A percentile compares a stretch with the other conserved stretches of the same genome.
phyloP scores from a whole-genome alignment of 176 grass and related monocot genomes.

The Ensete glaucum region DNA sequence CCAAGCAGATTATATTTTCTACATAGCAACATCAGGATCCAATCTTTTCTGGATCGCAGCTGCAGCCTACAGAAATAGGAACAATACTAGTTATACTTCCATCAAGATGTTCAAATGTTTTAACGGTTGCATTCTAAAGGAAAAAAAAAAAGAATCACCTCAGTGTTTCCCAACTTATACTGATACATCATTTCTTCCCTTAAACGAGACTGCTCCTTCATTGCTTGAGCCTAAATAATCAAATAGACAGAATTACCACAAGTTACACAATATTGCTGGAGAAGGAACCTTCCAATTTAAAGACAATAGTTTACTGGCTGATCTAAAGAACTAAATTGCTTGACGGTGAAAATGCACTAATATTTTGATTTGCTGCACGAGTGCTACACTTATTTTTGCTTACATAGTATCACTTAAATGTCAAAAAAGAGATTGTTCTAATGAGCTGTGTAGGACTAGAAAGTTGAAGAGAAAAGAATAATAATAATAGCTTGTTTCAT shows the following conservation, averaged over 20 bases:
- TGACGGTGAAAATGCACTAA: too few relatives aligned
- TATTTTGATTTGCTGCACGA: too few relatives aligned
- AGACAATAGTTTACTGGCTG: background rate
- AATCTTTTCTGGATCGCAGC: conserved; percentile 89
- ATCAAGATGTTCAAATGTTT: background rate
- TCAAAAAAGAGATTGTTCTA: too few relatives aligned
- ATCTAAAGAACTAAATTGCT: too few relatives aligned
- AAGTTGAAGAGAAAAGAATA: too few relatives aligned
- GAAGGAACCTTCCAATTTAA: background rate
- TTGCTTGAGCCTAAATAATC: conserved; percentile 80
- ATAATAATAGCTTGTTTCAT: too few relatives aligned
- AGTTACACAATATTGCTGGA: background rate
- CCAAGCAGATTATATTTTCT: background rate
- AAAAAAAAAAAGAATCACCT: conserved; percentile 35
- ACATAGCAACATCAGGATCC: conserved; percentile 85
- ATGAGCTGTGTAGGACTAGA: too few relatives aligned
- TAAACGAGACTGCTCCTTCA: conserved; percentile 87
- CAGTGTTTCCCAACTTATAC: conserved; percentile 75
- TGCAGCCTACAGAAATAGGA: conserved; percentile 50
- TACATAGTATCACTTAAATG: too few relatives aligned
- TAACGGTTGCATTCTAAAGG: background rate
- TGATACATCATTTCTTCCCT: conserved; percentile 99
- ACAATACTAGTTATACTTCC: conserved; percentile 1
- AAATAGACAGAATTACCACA: background rate
- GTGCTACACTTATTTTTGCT: too few relatives aligned